Percentiles rank a stretch among this genome's conserved stretches.
Conservation (phyloP, 768 basidiomycete species). For the Amanita rubescens region DNA sequence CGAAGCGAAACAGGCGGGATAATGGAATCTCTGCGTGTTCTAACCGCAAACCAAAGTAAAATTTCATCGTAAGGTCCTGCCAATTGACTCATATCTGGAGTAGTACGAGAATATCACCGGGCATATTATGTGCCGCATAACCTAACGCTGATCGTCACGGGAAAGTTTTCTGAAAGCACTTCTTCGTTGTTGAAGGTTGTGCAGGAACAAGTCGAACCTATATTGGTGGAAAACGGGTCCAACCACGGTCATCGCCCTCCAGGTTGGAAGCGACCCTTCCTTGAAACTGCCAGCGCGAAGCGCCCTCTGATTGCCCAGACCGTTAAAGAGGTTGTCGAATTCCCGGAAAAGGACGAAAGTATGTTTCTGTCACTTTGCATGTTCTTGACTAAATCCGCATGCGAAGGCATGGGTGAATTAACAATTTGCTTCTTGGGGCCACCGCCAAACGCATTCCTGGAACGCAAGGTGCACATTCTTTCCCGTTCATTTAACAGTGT, state of each 20-base stretch:
- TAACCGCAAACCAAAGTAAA: conserved; percentile 86
- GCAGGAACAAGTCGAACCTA: conserved; percentile 78
- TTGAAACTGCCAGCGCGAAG: conserved; percentile 77
- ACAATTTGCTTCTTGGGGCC: conserved; percentile 74
- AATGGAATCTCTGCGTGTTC: conserved; percentile 81
- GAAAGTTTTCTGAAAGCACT: conserved; percentile 76
- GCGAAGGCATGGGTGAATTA: conserved; percentile 69
- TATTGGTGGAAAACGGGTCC: conserved; percentile 68
- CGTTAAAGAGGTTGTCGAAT: conserved; percentile 66
- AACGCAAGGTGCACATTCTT: conserved; percentile 46
- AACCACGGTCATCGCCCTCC: conserved; percentile 59
- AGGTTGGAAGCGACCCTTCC: conserved; percentile 91
- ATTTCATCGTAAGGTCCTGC: not conserved
- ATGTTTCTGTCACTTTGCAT: conserved; percentile 12
- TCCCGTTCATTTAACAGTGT: conserved; percentile 1
- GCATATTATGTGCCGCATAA: conserved; percentile 95
- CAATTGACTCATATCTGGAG: conserved; percentile 6
- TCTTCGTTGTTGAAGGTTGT: conserved; percentile 72
- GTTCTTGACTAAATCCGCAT: not conserved
- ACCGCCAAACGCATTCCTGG: conserved; percentile 59
- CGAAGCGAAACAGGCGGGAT: conserved; percentile 96
- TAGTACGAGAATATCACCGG: conserved; percentile 85
- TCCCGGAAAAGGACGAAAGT: conserved; percentile 96
- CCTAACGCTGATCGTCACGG: conserved; percentile 79
- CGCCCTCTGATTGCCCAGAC: conserved; percentile 44